phyloP scores from a whole-genome alignment of 331 rosid species.

The Telfairia occidentalis region DNA sequence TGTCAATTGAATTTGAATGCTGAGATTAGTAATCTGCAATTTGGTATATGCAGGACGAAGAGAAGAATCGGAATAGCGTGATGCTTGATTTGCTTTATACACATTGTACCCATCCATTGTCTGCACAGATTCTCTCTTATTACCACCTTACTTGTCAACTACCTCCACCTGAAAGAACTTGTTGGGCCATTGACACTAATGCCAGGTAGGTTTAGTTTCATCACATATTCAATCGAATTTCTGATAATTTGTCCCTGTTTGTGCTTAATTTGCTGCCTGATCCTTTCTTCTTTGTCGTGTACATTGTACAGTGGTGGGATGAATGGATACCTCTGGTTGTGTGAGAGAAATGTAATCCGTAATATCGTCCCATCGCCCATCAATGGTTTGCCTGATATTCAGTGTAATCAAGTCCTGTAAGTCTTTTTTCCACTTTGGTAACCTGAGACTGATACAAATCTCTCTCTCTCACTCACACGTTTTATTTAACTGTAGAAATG shows the following conservation, averaged over 20 bases:
- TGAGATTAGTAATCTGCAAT: constrained; percentile 14
- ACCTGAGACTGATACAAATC: neutral
- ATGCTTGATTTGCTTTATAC: constrained; percentile 81
- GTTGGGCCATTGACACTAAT: constrained; percentile 28
- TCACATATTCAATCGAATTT: neutral
- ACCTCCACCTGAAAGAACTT: constrained; percentile 29
- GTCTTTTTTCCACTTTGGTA: constrained; percentile 22
- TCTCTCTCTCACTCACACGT: constrained; percentile 4
- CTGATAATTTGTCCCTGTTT: constrained; percentile 6
- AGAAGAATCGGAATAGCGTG: constrained; percentile 51
- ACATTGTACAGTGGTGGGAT: constrained; percentile 64
- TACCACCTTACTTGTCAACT: constrained; percentile 27
- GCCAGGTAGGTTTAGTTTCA: constrained; percentile 46
- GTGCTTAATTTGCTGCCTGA: neutral
- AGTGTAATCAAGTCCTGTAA: constrained; percentile 65
- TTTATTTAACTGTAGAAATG: constrained; percentile 45
- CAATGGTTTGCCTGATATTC: constrained; percentile 49
- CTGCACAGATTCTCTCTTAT: constrained; percentile 33
- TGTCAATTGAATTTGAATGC: constrained; percentile 10
- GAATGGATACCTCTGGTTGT: constrained; percentile 69
- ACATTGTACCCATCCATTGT: constrained; percentile 47
- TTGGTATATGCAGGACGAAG: constrained; percentile 58
- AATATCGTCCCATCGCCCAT: constrained; percentile 49
- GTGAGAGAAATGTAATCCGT: constrained; percentile 56
- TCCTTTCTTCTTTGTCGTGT: neutral